Conservation (phyloP, 2,329 filamentous ascomycete genomes). For the Geosmithia flava region DNA sequence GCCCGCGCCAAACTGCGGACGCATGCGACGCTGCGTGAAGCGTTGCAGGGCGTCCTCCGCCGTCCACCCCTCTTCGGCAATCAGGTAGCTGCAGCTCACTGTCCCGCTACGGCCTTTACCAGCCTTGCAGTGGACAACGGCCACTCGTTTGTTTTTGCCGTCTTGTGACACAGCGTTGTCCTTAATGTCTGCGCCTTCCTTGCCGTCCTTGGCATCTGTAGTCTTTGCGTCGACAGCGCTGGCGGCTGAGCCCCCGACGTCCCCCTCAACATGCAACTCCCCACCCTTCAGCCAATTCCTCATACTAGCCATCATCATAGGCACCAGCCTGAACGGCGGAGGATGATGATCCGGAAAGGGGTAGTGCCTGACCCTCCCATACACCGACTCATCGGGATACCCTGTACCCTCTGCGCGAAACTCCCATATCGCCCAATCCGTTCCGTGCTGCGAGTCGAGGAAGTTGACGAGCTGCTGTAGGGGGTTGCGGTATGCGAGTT, state of each 20-base stretch:
- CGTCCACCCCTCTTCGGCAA: constrained; percentile 64
- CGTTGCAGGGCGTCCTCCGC: constrained; percentile 38
- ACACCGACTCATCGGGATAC: constrained; percentile 83
- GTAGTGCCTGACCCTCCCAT: constrained; percentile 76
- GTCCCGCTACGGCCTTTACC: constrained; percentile 91
- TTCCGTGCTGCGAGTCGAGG: constrained; percentile 71
- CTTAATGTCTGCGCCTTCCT: neutral
- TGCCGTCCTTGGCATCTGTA: neutral
- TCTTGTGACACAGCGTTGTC: neutral
- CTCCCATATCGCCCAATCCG: constrained; percentile 93
- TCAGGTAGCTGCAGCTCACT: constrained; percentile 76
- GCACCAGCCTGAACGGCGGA: constrained; percentile 80
- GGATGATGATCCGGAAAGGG: constrained; percentile 97
- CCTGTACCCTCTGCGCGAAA: constrained; percentile 94
- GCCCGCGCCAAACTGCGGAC: constrained; percentile 75
- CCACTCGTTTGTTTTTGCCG: constrained; percentile 44
- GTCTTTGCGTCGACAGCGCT: neutral
- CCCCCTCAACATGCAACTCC: constrained; percentile 15
- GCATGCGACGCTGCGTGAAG: constrained; percentile 76
- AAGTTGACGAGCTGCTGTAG: constrained; percentile 78
- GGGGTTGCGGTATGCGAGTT: constrained; percentile 87
- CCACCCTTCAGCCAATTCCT: constrained; percentile 64
- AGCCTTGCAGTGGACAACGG: constrained; percentile 93
- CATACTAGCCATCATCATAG: constrained; percentile 86
- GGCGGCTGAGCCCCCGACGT: neutral